Conservation (phyloP, 2,329 filamentous ascomycete species). For the Sclerotinia borealis region DNA sequence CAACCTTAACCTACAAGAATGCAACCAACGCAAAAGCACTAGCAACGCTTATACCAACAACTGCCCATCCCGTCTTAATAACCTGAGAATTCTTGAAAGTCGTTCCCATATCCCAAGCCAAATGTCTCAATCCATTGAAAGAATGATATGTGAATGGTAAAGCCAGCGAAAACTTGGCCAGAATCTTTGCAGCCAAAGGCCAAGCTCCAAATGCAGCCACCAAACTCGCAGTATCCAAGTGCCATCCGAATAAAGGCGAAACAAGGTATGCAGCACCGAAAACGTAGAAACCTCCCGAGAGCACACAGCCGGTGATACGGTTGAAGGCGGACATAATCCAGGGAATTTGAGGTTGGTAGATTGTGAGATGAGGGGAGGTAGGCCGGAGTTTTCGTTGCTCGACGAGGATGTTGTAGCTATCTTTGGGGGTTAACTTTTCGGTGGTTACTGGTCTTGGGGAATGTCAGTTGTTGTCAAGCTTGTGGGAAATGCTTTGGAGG, state of each 20-base stretch:
- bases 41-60: conserved; percentile 49
- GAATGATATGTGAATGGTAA: conserved; percentile 63
- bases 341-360: conserved; percentile 67
- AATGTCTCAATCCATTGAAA: conserved; percentile 65
- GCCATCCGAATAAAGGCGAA: conserved; percentile 59
- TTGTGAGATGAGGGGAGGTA: conserved; percentile 61
- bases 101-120: conserved; percentile 62
- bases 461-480: conserved; percentile 14
- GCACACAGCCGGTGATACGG: conserved; percentile 56
- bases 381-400: conserved; percentile 63
- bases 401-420: conserved; percentile 52
- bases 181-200: conserved; percentile 52
- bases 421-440: conserved; percentile 38
- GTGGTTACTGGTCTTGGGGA: conserved; percentile 41
- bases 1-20: conserved; percentile 18
- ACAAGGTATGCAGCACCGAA: conserved; percentile 62
- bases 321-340: conserved; percentile 56
- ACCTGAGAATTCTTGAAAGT: conserved; percentile 59
- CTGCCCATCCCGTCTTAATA: conserved; percentile 58
- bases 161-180: conserved; percentile 52
- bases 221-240: conserved; percentile 58
- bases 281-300: conserved; percentile 59
- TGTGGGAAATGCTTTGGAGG: neutral
- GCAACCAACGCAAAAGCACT: conserved; percentile 36
- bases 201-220: conserved; percentile 59